These are phyloP conservation scores for Termitomyces sp. DNA, from an alignment of 768 basidiomycete species.

Conservation along the genomic window DNA sequence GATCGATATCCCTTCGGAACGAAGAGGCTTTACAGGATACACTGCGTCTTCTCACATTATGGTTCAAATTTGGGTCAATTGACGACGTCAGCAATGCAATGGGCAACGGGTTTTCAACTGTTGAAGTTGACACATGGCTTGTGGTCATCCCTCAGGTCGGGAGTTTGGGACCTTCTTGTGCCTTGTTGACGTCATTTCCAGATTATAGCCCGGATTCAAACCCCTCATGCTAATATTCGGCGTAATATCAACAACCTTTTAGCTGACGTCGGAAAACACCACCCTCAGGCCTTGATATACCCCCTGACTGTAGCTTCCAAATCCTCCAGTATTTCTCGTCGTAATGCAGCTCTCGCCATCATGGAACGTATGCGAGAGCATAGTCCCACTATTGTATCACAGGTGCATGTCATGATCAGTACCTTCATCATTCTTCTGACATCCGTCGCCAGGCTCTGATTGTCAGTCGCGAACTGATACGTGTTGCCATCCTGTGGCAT, in stretches of 20 bases:
- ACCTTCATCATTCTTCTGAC: conserved; percentile 1
- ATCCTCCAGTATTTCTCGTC: conserved; percentile 80
- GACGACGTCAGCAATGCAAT: conserved; percentile 89
- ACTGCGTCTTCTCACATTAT: conserved; percentile 85
- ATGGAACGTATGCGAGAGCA: conserved; percentile 95
- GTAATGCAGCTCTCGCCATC: conserved; percentile 77
- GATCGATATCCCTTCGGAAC: conserved; percentile 85
- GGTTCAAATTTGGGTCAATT: conserved; percentile 96
- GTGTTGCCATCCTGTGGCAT: conserved; percentile 98
- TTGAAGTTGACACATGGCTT: conserved; percentile 97
- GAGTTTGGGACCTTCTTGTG: neutral
- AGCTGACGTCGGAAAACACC: conserved; percentile 90
- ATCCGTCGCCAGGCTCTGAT: conserved; percentile 54
- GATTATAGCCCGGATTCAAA: conserved; percentile 99
- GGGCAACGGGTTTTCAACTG: conserved; percentile 76
- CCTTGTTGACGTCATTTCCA: conserved; percentile 22
- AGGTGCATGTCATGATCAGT: conserved; percentile 38
- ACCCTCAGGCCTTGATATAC: conserved; percentile 97
- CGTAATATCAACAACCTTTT: conserved; percentile 85
- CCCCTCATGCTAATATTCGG: conserved; percentile 80
- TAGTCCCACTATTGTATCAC: conserved; percentile 79
- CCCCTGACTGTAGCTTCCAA: conserved; percentile 94
- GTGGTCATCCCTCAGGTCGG: conserved; percentile 96
- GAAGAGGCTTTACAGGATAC: conserved; percentile 94
- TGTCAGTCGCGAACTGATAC: conserved; percentile 91